Base-by-base conservation (phyloP, 2,329 filamentous ascomycete species). In the Fusarium anguioides region DNA sequence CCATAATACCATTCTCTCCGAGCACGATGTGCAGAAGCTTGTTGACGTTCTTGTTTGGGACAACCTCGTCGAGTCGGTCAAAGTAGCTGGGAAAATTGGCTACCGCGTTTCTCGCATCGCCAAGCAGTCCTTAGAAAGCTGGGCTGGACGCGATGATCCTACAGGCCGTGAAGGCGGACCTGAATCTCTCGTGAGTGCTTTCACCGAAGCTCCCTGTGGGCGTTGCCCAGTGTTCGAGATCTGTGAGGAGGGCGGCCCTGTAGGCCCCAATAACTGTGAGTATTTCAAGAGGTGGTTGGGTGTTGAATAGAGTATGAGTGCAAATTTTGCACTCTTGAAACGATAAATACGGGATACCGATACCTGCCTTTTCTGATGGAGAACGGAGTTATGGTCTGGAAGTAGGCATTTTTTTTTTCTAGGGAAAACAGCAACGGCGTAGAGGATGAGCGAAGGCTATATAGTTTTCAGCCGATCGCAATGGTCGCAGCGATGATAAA, bases 161-260 rank as follows among this genome's bases (percentile, higher is more conserved):
- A 73, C 76, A 6, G 77, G 77, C 7, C 70, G 75, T 21, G 75
- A 77, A 33, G 78, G 75, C 7, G 82, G 79, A 6, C 82, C 71
- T 56, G 81, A 82, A 48, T 78, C 81, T 17, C 80, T 80, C 50
- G 74, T 84, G 69, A 97, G 94, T 71, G 92, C 92, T 5, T 88
- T 95, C 69, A 96, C 92, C 3, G 94, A 97, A 77, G 90, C 91
- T 4, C 96, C 96, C 2, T 99, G 96, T 77, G 94, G 95, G 3
- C 86, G 89, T 54, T 99, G 96, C 78, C 96, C 96, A 0, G 95
- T 97, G 4, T 97, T 97, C 76, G 91, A 96, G 58, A 84, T 98
- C 3, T 99, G 96, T 76, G 91, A 93, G 68, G 93, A 97, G 62
- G 94, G 93, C 8, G 95, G 95, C 0, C 93, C 94, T 1, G 93